phyloP scores from a whole-genome alignment of 495 filamentous ascomycete species.

The Xylaria flabelliformis region DNA sequence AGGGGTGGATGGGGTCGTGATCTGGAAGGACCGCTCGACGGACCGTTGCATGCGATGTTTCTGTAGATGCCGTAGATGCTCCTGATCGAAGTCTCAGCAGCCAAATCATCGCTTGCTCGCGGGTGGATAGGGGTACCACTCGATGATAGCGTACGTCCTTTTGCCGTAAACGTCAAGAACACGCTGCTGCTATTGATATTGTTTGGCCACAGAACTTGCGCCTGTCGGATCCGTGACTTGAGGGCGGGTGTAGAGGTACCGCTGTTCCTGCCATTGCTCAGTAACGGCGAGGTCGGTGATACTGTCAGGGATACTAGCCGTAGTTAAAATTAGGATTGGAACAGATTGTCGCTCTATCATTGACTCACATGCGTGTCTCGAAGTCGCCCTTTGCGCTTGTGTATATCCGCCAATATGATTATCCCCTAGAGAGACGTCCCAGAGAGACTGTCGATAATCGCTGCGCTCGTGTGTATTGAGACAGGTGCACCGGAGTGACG shows the following conservation, averaged over 20 bases:
- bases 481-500: background rate
- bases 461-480: constrained; percentile 27
- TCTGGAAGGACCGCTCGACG: constrained; percentile 30
- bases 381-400: constrained; percentile 32
- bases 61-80: background rate
- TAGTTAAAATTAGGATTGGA: constrained; percentile 14
- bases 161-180: background rate
- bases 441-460: constrained; percentile 30
- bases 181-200: background rate
- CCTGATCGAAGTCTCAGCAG: background rate
- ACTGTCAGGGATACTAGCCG: background rate
- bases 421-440: constrained; percentile 14
- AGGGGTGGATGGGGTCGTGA: constrained; percentile 30
- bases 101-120: too few species aligned
- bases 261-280: background rate
- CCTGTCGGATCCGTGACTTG: constrained; percentile 12
- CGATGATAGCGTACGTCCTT: background rate
- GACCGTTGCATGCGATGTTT: background rate
- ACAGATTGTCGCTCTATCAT: constrained; percentile 20
- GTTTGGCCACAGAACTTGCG: constrained; percentile 24
- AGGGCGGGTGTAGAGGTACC: constrained; percentile 32
- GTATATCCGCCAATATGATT: constrained; percentile 28
- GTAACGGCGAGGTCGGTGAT: constrained; percentile 14
- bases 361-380: constrained; percentile 14
- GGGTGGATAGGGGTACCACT: background rate